Percentiles rank a stretch among this genome's conserved stretches.
Evolutionary conservation across 345 rosid genomes (phyloP).

Genomic region (Eucalyptus caleyi): DNA sequence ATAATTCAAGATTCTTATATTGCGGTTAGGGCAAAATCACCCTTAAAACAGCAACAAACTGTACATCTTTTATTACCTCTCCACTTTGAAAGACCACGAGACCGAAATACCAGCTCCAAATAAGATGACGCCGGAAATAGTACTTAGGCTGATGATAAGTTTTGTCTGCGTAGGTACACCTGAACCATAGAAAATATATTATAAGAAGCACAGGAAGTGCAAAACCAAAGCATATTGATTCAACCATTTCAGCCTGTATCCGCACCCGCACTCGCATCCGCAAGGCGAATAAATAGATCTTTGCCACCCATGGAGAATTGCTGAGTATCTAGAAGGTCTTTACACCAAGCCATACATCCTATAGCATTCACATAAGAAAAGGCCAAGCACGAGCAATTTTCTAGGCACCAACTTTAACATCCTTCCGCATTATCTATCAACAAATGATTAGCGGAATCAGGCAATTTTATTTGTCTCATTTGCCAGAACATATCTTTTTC

Average conservation of each 20-base stretch:
- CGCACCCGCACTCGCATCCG: neutral
- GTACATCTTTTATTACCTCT: neutral
- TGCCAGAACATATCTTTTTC: neutral
- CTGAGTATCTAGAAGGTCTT: neutral
- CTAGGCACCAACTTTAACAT: conserved; percentile 5
- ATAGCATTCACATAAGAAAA: neutral
- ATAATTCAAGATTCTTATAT: neutral
- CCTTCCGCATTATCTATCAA: neutral
- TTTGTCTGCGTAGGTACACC: neutral
- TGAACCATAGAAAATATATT: neutral
- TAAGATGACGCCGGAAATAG: neutral
- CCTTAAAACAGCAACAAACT: neutral
- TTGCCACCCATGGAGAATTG: neutral
- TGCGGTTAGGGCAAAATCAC: neutral
- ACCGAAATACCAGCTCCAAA: neutral
- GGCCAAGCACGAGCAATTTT: neutral
- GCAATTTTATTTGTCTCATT: neutral
- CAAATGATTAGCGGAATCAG: neutral
- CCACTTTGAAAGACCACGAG: neutral
- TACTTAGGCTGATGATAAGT: neutral
- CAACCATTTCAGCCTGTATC: neutral
- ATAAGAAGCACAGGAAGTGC: neutral
- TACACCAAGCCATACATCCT: neutral
- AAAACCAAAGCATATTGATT: neutral
- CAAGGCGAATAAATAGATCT: neutral